Conservation (phyloP, 371 early-diverging fungal genomes). For the Amoeboaphelidium occidentale region DNA sequence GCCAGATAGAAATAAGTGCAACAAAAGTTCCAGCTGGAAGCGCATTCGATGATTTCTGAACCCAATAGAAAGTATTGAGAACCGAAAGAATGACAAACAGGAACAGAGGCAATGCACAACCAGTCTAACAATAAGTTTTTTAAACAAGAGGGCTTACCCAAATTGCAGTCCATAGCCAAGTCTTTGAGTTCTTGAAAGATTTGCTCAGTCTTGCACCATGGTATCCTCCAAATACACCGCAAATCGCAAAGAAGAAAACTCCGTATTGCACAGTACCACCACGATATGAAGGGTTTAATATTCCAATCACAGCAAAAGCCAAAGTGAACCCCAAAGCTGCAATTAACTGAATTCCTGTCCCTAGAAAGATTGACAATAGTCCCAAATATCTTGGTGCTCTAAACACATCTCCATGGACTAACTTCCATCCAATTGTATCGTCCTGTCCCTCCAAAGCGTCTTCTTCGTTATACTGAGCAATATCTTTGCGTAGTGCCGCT, state of each 20-base stretch:
- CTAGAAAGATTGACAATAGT: background rate
- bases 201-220: slow-evolving; percentile 2
- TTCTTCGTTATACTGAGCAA: slow-evolving; percentile 51
- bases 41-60: slow-evolving; percentile 1
- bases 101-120: background rate
- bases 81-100: slow-evolving; percentile 1
- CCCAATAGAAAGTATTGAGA: slow-evolving; percentile 4
- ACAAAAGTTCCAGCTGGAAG: slow-evolving; percentile 3
- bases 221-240: slow-evolving; percentile 3
- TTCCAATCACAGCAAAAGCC: background rate
- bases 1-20: slow-evolving; percentile 2
- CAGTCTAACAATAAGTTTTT: background rate
- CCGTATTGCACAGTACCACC: background rate
- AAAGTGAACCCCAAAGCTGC: background rate
- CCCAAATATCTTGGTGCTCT: slow-evolving; percentile 24
- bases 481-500: slow-evolving; percentile 45
- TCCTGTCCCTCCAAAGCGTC: slow-evolving; percentile 8
- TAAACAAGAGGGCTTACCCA: slow-evolving; percentile 1
- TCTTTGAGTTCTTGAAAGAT: background rate
- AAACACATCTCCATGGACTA: slow-evolving; percentile 67
- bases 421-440: slow-evolving; percentile 42
- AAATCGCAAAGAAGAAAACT: background rate
- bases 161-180: background rate
- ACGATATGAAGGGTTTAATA: background rate
- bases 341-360: background rate